These are phyloP conservation scores for Cutaneotrichosporon arboriforme DNA, from an alignment of 1,284 basidiomycete genomes.

Conservation along the genomic window DNA sequence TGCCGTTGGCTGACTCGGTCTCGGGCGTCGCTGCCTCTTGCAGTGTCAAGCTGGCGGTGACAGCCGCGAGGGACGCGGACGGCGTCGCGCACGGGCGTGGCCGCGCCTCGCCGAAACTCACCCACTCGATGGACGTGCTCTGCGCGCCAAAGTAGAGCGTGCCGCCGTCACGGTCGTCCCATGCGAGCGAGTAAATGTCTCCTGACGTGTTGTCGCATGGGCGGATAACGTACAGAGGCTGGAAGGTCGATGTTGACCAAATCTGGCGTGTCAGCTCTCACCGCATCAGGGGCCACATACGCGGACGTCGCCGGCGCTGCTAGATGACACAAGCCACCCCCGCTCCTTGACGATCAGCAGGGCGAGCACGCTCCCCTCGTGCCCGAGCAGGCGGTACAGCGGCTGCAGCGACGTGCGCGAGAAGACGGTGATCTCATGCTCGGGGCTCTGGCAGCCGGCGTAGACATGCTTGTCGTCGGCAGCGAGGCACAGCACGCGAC, in stretches of 20 bases:
- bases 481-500: constrained; percentile 63
- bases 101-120: constrained; percentile 53
- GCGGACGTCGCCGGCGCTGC: constrained; percentile 65
- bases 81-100: neutral
- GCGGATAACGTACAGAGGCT: constrained; percentile 68
- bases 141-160: constrained; percentile 81
- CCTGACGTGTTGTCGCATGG: constrained; percentile 83
- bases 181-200: constrained; percentile 83
- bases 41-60: neutral
- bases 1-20: neutral
- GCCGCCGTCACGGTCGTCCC: constrained; percentile 60
- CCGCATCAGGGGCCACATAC: constrained; percentile 50
- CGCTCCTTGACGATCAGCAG: constrained; percentile 70
- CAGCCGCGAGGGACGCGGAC: neutral
- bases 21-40: neutral
- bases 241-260: constrained; percentile 72
- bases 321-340: constrained; percentile 77
- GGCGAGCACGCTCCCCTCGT: constrained; percentile 77
- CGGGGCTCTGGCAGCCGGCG: constrained; percentile 71
- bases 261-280: constrained; percentile 54
- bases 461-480: constrained; percentile 70
- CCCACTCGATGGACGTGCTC: constrained; percentile 83
- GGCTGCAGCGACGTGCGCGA: constrained; percentile 64
- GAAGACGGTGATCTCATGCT: constrained; percentile 69
- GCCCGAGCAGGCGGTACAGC: constrained; percentile 70